Base-by-base conservation (phyloP, 2,329 filamentous ascomycete species). In the Ophiostoma montium region DNA sequence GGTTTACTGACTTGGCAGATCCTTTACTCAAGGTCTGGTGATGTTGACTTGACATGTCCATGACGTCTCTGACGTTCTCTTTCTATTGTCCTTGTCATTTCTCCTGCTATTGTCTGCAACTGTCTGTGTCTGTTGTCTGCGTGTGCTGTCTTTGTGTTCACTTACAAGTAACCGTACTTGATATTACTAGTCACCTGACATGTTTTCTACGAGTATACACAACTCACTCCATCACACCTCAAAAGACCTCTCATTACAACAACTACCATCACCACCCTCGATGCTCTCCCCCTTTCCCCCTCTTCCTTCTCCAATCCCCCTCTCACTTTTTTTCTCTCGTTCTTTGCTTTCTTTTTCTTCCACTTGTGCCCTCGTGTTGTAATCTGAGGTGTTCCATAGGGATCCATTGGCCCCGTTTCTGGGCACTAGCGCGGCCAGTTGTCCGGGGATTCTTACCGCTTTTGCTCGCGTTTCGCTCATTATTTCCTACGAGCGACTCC, bases 391-490 rank as follows among this genome's bases (percentile, higher is more conserved):
- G 32, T 27, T 33, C 32, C 38, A 35, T 43, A 10, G 10, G 16
- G 19, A 18, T 13, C 35, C 27, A 21, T 45, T 18, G 13, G 18
- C n/a, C 23, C 32, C 32, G 32, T 36, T 32, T 16, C 31, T 41
- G 12, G 30, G 27, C 18, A 10, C 44, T 23, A 35, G 27, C 3
- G 39, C 27, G 30, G 35, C 31, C 16, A 44, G n/a, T 23, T 36
- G 30, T 15, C 18, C 48, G 48, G 42, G 19, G n/a, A 50, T 46
- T 50, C 41, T 50, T 18, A 3, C 48, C 30, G n/a, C 32, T 50
- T 50, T 46, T 11, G 27, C 15, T 42, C 39, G 16, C n/a, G n/a
- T n/a, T n/a, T n/a, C n/a, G 15, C 11, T 16, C 30, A n/a, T n/a
- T n/a, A n/a, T n/a, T 15, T 16, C 32, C 12, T 12, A 33, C 21